Conservation (phyloP, 2,329 filamentous ascomycete genomes). For the Epichloe coenophiala region DNA sequence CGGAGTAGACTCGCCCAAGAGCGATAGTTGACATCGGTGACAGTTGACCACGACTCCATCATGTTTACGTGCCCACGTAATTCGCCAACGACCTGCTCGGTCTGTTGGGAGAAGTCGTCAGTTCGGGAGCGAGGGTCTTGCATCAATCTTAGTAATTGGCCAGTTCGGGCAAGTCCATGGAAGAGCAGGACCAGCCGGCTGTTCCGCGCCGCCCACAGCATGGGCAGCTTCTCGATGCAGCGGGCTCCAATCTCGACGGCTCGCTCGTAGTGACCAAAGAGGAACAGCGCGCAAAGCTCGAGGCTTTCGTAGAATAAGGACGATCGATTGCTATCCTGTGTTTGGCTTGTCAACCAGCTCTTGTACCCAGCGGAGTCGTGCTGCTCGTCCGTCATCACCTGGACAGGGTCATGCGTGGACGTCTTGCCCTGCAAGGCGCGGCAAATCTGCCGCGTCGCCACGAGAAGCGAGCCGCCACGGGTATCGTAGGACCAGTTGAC, state of each 20-base stretch:
- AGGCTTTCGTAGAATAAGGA: slow-evolving; percentile 55
- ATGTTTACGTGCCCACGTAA: slow-evolving; percentile 42
- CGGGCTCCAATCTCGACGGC: slow-evolving; percentile 42
- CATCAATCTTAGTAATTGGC: slow-evolving; percentile 34
- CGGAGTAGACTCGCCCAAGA: slow-evolving; percentile 55
- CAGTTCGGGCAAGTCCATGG: slow-evolving; percentile 43
- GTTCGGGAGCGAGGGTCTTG: slow-evolving; percentile 32
- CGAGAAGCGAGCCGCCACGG: slow-evolving; percentile 56
- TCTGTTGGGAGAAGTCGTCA: slow-evolving; percentile 28
- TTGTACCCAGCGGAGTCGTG: slow-evolving; percentile 47
- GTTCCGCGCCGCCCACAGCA: slow-evolving; percentile 47
- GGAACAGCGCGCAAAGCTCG: slow-evolving; percentile 47
- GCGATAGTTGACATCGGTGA: slow-evolving; percentile 59
- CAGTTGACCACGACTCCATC: slow-evolving; percentile 49
- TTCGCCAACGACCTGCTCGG: slow-evolving; percentile 35
- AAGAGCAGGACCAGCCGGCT: slow-evolving; percentile 44
- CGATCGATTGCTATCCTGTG: slow-evolving; percentile 48
- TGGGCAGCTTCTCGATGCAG: slow-evolving; percentile 31
- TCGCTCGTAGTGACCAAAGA: slow-evolving; percentile 48
- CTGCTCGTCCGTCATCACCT: slow-evolving; percentile 54
- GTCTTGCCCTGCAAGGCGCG: slow-evolving; percentile 68
- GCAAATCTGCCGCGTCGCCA: slow-evolving; percentile 50
- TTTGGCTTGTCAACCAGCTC: slow-evolving; percentile 40
- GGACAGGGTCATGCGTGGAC: slow-evolving; percentile 29
- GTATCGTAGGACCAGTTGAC: slow-evolving; percentile 59